A percentile compares a stretch with the other conserved stretches of the same genome.
Conservation (phyloP, 2,329 filamentous ascomycete species). For the Alternaria tenuissima region DNA sequence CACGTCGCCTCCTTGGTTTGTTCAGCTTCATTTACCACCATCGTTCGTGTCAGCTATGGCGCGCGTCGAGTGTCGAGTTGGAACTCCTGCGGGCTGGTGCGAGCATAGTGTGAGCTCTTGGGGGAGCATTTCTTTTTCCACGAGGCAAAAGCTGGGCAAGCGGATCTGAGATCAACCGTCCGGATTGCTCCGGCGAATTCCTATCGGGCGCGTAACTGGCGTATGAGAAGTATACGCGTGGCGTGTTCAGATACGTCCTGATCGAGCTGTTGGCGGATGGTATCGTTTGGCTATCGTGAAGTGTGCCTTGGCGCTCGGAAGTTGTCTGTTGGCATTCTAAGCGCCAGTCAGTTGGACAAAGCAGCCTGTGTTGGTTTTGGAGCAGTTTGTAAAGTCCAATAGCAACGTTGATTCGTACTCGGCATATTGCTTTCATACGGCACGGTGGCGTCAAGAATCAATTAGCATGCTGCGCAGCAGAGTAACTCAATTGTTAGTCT, state of each 20-base stretch:
- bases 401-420: not conserved
- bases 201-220: not conserved
- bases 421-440: conserved; percentile 3
- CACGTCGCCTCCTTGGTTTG: not conserved
- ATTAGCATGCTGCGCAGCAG: not conserved
- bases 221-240: not conserved
- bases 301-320: conserved; percentile 4
- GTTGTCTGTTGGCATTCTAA: not conserved
- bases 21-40: not conserved
- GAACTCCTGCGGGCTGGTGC: not conserved
- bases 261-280: not conserved
- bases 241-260: not conserved
- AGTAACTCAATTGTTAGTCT: not conserved
- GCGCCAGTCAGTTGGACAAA: not conserved
- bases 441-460: conserved; percentile 1
- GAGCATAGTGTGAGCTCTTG: not conserved
- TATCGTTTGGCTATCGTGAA: conserved; percentile 1
- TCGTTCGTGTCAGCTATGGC: not conserved
- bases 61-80: not conserved
- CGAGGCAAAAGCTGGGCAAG: not conserved
- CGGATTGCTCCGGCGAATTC: not conserved
- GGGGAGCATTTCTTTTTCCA: not conserved
- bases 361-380: not conserved
- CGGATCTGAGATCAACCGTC: not conserved
- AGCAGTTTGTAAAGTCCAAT: not conserved